Evolutionary conservation across 2,329 filamentous ascomycete species (phyloP), one percentile per base, ranked within the genome.

Genomic region (Neophaeococcomyces aloes): DNA sequence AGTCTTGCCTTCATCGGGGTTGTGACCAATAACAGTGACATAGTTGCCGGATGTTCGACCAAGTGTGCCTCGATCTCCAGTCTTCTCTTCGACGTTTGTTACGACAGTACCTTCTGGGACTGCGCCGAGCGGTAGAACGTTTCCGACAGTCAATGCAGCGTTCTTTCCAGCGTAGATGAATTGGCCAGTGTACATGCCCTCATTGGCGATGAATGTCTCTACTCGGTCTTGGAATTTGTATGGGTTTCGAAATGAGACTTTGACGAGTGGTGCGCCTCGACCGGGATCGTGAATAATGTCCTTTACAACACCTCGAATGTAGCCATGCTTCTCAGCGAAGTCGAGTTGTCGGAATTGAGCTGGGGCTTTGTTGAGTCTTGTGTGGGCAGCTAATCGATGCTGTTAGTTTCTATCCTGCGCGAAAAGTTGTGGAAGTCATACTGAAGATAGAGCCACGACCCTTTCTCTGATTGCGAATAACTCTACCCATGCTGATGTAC

Each of bases 111-210:
- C 91, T 79, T 98, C 91, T 59, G 91, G 91, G 68, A 96, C 84
- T 66, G 85, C 86, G 66, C 80, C 79, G 60, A 98, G 81, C 57
- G 91, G 91, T 54, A 98, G 86, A 67, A 98, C 74, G 79, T 98
- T 98, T 71, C 91, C 91, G 70, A 98, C 82, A 65, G 85, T 96
- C 65, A 98, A 80, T 58, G 83, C 77, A 63, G 91, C 91, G 75
- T 94, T 91, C 86, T 98, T 98, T 69, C 91, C 91, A 67, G 89
- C 91, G 75, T 98, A 98, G 83, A 98, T 87, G 80, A 98, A 98
- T 74, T 98, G 91, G 69, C 91, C 91, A 59, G 91, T 95, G 86
- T 96, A 98, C 88, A 96, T 95, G 76, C 91, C 91, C 79, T 96
- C 91, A 76, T 96, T 98, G 73, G 91, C 91, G 67, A 98, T 98